Evolutionary conservation across 192 early-diverging fungal species (phyloP).

Genomic region (Backusella westeae): DNA sequence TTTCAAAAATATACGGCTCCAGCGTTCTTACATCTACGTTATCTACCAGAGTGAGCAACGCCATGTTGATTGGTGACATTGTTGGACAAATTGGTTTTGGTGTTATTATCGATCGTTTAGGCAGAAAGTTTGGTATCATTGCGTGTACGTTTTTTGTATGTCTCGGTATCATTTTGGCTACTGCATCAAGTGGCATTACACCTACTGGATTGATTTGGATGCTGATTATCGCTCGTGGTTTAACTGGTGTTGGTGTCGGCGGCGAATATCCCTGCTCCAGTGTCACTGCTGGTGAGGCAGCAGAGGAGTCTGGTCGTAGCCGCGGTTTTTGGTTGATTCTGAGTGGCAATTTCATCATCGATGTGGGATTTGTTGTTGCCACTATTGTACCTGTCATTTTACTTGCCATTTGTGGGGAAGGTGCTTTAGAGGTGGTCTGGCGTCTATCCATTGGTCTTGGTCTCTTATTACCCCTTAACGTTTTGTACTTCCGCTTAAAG

Average conservation of each 20-base stretch:
- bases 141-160: slow-evolving; percentile 39
- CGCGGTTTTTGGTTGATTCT: slow-evolving; percentile 49
- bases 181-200: slow-evolving; percentile 31
- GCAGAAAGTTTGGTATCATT: slow-evolving; percentile 50
- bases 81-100: slow-evolving; percentile 48
- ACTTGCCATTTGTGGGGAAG: slow-evolving; percentile 41
- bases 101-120: slow-evolving; percentile 47
- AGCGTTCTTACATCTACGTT: slow-evolving; percentile 28
- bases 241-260: slow-evolving; percentile 44
- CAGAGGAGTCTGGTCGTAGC: slow-evolving; percentile 44
- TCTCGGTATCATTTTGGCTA: slow-evolving; percentile 38
- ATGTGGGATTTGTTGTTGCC: slow-evolving; percentile 43
- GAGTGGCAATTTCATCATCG: slow-evolving; percentile 48
- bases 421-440: slow-evolving; percentile 44
- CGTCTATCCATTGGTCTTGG: slow-evolving; percentile 53
- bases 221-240: slow-evolving; percentile 33
- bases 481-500: slow-evolving; percentile 56
- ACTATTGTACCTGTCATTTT: slow-evolving; percentile 39
- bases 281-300: slow-evolving; percentile 48
- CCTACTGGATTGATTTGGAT: slow-evolving; percentile 45
- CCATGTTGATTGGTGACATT: slow-evolving; percentile 46
- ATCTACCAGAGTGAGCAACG: slow-evolving; percentile 44
- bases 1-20: slow-evolving; percentile 39
- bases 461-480: slow-evolving; percentile 40
- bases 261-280: slow-evolving; percentile 55